Evolutionary conservation across 2,329 filamentous ascomycete species (phyloP).

Genomic region (Corynespora cassiicola): DNA sequence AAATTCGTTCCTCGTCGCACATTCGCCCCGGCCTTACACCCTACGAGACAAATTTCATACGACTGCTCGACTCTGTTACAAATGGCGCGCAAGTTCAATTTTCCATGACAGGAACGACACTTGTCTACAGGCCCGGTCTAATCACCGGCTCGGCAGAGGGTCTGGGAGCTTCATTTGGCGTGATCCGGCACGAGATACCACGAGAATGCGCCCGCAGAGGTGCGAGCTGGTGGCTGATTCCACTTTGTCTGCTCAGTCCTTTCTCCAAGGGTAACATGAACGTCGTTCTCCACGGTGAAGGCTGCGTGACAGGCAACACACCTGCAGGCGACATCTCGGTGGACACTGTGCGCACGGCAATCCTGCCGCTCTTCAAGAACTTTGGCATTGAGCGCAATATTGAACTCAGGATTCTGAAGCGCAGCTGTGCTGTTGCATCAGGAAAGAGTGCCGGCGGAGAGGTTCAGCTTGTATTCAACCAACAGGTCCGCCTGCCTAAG

Average conservation of each 20-base stretch:
- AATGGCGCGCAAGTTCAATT: conserved; percentile 96
- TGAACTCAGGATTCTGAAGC: conserved; percentile 80
- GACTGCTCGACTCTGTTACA: conserved; percentile 90
- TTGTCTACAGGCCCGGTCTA: conserved; percentile 89
- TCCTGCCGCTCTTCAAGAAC: conserved; percentile 85
- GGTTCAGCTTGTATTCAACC: conserved; percentile 92
- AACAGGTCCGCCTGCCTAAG: conserved; percentile 91
- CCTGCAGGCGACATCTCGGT: conserved; percentile 85
- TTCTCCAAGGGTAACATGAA: conserved; percentile 93
- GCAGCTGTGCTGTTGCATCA: conserved; percentile 72
- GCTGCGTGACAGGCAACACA: conserved; percentile 89
- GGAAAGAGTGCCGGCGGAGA: conserved; percentile 85
- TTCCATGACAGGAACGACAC: conserved; percentile 91
- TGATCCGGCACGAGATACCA: conserved; percentile 82
- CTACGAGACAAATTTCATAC: conserved; percentile 94
- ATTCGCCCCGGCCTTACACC: conserved; percentile 88
- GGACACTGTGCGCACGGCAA: conserved; percentile 90
- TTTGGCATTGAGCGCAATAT: conserved; percentile 90
- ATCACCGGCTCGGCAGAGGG: conserved; percentile 86
- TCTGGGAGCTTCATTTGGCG: conserved; percentile 73
- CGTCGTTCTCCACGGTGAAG: conserved; percentile 85
- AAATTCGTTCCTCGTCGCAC: conserved; percentile 86
- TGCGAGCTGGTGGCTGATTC: conserved; percentile 89
- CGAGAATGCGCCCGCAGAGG: conserved; percentile 78
- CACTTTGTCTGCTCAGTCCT: conserved; percentile 86